A percentile compares a stretch with the other conserved stretches of the same genome.
These are phyloP conservation scores for Amylostereum chailletii DNA, from an alignment of 1,284 basidiomycete species.

Conservation along the genomic window DNA sequence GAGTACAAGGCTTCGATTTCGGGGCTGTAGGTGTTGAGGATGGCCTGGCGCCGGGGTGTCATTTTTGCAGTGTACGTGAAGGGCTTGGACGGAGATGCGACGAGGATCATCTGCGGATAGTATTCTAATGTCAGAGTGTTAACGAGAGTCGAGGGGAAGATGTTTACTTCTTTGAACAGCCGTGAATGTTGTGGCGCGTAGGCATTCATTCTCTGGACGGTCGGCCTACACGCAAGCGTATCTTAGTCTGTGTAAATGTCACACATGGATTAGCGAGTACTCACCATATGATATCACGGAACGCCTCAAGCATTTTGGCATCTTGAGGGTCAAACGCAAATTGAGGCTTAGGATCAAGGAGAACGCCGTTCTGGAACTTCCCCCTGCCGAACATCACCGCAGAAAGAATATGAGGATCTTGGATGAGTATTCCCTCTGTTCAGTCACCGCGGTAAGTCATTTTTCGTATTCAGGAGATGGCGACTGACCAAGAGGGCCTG, in stretches of 20 bases:
- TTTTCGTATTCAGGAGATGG: background rate
- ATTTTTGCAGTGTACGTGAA: slow-evolving; percentile 29
- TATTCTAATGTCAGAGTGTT: background rate
- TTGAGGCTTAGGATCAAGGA: slow-evolving; percentile 12
- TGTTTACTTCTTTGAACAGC: slow-evolving; percentile 25
- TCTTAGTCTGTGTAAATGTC: background rate
- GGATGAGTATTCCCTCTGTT: slow-evolving; percentile 10
- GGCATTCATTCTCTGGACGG: slow-evolving; percentile 23
- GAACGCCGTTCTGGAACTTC: slow-evolving; percentile 12
- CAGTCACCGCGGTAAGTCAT: too few species aligned
- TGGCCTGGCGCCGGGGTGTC: slow-evolving; percentile 22
- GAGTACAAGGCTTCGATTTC: slow-evolving; percentile 28
- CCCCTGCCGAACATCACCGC: slow-evolving; percentile 13
- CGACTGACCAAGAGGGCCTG: slow-evolving; percentile 12
- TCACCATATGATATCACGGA: slow-evolving; percentile 10
- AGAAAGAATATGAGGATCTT: slow-evolving; percentile 10
- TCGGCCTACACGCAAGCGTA: slow-evolving; percentile 17
- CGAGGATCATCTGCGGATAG: slow-evolving; percentile 24
- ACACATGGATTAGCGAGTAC: background rate
- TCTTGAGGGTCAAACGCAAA: slow-evolving; percentile 13
- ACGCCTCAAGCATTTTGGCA: slow-evolving; percentile 7
- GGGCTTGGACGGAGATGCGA: slow-evolving; percentile 22
- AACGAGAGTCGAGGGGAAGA: background rate
- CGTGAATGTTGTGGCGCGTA: slow-evolving; percentile 27
- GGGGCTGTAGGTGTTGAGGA: slow-evolving; percentile 23